phyloP scores from a whole-genome alignment of 129 eudicot genomes.

The Apium graveolens region DNA sequence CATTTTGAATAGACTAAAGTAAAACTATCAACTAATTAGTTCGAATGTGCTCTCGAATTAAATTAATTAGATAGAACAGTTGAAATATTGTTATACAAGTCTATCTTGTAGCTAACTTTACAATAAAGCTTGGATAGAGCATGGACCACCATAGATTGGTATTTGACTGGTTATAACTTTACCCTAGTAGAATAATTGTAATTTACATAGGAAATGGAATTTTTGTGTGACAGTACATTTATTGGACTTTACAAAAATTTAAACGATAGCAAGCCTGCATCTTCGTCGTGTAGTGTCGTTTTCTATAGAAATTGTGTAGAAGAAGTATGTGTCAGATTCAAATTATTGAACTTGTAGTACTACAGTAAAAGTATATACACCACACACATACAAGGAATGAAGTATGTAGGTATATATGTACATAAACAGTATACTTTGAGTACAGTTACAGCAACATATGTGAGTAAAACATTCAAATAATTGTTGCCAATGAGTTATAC shows the following conservation, averaged over 20 bases:
- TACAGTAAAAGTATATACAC: not conserved
- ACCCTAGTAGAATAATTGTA: not conserved
- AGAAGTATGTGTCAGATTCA: not conserved
- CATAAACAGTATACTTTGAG: not conserved
- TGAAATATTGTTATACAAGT: not conserved
- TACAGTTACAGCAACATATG: not conserved
- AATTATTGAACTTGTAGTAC: not conserved
- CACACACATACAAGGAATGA: not conserved
- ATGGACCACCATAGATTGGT: not conserved
- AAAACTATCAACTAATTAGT: not conserved
- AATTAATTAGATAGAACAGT: not conserved
- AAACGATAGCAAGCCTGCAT: not conserved
- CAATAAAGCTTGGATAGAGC: not conserved
- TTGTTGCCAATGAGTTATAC: not conserved
- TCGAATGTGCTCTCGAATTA: not conserved
- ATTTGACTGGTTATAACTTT: not conserved
- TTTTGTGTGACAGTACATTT: not conserved
- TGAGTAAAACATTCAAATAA: not conserved
- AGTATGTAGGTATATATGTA: too few relatives aligned
- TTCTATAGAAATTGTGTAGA: not conserved
- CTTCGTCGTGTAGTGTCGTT: not conserved
- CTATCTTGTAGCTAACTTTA: not conserved
- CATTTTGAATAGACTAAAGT: too few relatives aligned
- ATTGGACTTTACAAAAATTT: not conserved
- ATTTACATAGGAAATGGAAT: not conserved